Conservation (phyloP, 2,329 filamentous ascomycete genomes). For the Colletotrichum lupini region DNA sequence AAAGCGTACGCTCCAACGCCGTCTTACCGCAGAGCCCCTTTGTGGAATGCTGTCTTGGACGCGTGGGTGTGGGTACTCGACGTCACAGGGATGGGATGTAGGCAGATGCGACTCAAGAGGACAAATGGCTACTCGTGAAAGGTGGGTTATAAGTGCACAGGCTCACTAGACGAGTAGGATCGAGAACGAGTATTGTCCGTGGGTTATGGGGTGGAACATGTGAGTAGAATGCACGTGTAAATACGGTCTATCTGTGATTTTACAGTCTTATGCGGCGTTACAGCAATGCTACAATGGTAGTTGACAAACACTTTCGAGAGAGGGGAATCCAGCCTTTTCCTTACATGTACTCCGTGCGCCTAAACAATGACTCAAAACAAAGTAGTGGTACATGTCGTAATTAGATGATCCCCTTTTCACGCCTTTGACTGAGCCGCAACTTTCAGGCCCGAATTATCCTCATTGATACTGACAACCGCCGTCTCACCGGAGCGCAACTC, state of each 20-base stretch:
- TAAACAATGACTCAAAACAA: not conserved
- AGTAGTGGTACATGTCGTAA: slow-evolving; percentile 7
- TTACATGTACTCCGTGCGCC: not conserved
- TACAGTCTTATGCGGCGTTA: not conserved
- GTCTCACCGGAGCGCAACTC: slow-evolving; percentile 80
- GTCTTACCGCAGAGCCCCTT: not conserved
- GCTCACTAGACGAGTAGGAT: not conserved
- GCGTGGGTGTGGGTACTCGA: slow-evolving; percentile 1
- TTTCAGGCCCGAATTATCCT: slow-evolving; percentile 68
- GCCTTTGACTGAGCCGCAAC: slow-evolving; percentile 46
- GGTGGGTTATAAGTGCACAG: slow-evolving; percentile 1
- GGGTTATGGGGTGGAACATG: not conserved
- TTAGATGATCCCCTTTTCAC: not conserved
- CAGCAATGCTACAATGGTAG: not conserved
- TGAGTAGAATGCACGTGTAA: not conserved
- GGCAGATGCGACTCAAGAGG: slow-evolving; percentile 5
- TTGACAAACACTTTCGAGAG: not conserved
- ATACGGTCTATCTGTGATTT: not conserved
- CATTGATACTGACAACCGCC: slow-evolving; percentile 76
- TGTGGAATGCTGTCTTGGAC: not conserved
- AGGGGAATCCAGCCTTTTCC: not conserved
- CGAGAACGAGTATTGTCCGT: not conserved
- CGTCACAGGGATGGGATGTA: slow-evolving; percentile 24
- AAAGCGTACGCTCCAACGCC: not conserved
- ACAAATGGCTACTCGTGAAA: slow-evolving; percentile 18